Conservation (phyloP, 164 flowering plant species). For the Berberis thunbergii region DNA sequence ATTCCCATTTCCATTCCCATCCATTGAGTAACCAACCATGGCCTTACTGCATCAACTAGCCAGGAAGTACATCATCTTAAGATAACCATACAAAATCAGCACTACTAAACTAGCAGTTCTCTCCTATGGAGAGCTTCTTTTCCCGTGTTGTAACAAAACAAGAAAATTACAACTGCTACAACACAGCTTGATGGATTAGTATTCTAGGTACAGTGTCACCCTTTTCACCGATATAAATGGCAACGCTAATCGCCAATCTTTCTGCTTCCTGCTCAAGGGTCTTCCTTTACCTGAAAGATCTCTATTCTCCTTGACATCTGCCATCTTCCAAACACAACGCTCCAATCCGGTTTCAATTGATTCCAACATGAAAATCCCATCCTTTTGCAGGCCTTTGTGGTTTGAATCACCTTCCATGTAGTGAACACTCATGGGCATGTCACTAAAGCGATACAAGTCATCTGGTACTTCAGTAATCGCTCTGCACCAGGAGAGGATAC, state of each 20-base stretch:
- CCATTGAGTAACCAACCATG: too few relatives aligned
- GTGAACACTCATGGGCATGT: slow-evolving; percentile 65
- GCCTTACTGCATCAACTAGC: too few relatives aligned
- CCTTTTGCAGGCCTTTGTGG: slow-evolving; percentile 24
- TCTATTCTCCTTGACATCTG: slow-evolving; percentile 77
- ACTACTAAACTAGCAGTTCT: too few relatives aligned
- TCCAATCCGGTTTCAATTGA: slow-evolving; percentile 43
- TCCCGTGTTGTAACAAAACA: too few relatives aligned
- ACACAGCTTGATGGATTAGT: not conserved
- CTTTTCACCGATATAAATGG: slow-evolving; percentile 38
- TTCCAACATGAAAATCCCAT: slow-evolving; percentile 57
- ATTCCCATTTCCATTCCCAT: too few relatives aligned
- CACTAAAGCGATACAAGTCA: slow-evolving; percentile 69
- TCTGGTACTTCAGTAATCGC: slow-evolving; percentile 72
- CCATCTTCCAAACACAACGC: slow-evolving; percentile 77
- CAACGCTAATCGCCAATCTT: slow-evolving; percentile 68
- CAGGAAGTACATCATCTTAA: too few relatives aligned
- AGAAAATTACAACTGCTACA: not conserved
- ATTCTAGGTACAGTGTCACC: slow-evolving; percentile 46
- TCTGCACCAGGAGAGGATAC: slow-evolving; percentile 97
- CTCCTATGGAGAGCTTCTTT: too few relatives aligned
- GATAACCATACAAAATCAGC: too few relatives aligned
- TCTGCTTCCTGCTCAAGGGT: slow-evolving; percentile 67
- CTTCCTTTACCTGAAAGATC: slow-evolving; percentile 65
- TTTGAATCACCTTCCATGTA: slow-evolving; percentile 35